Base-by-base conservation (phyloP, 495 filamentous ascomycete species). In the Penicillium cataractarum region DNA sequence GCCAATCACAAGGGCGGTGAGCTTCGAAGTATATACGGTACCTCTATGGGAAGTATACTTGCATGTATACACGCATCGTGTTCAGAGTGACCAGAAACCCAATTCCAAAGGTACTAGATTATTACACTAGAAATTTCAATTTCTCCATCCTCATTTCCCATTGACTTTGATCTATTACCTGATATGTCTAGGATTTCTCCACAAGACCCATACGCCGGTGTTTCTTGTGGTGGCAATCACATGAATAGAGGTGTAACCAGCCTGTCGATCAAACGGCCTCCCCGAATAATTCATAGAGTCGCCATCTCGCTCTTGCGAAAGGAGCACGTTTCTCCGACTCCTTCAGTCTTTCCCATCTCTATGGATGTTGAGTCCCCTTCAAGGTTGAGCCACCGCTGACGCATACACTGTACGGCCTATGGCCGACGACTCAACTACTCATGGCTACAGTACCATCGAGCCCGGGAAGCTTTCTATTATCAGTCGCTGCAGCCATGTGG, bases 1-100 rank as follows among this genome's bases (percentile, higher is more conserved):
- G 62, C 73, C 71, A 74, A 74, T 72, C 64, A 66, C 13, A 39
- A 7, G 10, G 22, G 0, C 29, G 31, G 46, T 50, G 29, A 46
- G 54, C 48, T 17, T 6, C 3, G 22, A 13, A 44, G 19, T 46
- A 24, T 26, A 17, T 7, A 49, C 24, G 24, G 8, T 9, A 12
- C 13, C 31, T 33, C 2, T 33, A 33, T 33, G 6, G 7, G 7
- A 10, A 33, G 7, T 39, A 39, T 15, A 39, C 32, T 6, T 3
- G 29, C 29, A 31, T 3, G 29, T 3, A 10, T 33, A 33, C 35
- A 17, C 15, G 35, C n/a, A n/a, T n/a, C n/a, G n/a, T n/a, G n/a
- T n/a, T 39, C 15, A 21, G 10, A 44, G 9, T 46, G 9, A 22
- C 42, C 21, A 24, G 19, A 9, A 44, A 21, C 3, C 42, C 42